Evolutionary conservation across 2,329 filamentous ascomycete species (phyloP).

Genomic region (Coniella lustricola): DNA sequence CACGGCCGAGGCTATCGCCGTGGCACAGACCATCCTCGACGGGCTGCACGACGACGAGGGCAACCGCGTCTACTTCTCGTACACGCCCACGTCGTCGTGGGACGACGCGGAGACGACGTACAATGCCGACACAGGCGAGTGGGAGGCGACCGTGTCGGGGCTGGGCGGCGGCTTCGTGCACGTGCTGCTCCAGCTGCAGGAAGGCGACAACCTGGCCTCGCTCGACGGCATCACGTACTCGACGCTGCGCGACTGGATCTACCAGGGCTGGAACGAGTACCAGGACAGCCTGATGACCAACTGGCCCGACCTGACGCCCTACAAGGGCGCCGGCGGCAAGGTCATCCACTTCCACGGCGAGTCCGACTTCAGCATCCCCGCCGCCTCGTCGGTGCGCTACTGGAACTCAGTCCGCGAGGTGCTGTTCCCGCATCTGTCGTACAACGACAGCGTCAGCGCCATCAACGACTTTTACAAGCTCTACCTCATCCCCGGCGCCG

Average conservation of each 20-base stretch:
- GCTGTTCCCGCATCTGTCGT: slow-evolving; percentile 31
- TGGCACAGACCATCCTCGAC: slow-evolving; percentile 26
- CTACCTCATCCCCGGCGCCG: slow-evolving; percentile 39
- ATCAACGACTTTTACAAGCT: slow-evolving; percentile 39
- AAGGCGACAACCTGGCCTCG: slow-evolving; percentile 27
- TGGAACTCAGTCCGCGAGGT: slow-evolving; percentile 38
- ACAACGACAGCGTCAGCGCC: slow-evolving; percentile 29
- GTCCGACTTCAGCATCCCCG: slow-evolving; percentile 39
- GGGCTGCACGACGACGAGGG: slow-evolving; percentile 29
- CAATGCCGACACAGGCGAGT: slow-evolving; percentile 21
- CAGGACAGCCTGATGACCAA: slow-evolving; percentile 36
- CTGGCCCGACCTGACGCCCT: slow-evolving; percentile 37
- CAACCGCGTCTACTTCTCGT: slow-evolving; percentile 29
- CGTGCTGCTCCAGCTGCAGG: slow-evolving; percentile 2
- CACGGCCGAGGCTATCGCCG: slow-evolving; percentile 10
- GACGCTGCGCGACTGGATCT: slow-evolving; percentile 43
- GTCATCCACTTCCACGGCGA: slow-evolving; percentile 46
- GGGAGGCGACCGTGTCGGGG: slow-evolving; percentile 18
- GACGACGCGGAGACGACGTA: slow-evolving; percentile 26
- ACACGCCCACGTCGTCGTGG: slow-evolving; percentile 25
- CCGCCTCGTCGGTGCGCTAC: slow-evolving; percentile 34
- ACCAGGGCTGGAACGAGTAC: slow-evolving; percentile 39
- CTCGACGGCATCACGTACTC: slow-evolving; percentile 43
- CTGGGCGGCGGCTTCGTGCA: slow-evolving; percentile 9
- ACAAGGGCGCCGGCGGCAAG: slow-evolving; percentile 39